phyloP scores from a whole-genome alignment of 2,329 filamentous ascomycete genomes.

The Botrytis squamosa region DNA sequence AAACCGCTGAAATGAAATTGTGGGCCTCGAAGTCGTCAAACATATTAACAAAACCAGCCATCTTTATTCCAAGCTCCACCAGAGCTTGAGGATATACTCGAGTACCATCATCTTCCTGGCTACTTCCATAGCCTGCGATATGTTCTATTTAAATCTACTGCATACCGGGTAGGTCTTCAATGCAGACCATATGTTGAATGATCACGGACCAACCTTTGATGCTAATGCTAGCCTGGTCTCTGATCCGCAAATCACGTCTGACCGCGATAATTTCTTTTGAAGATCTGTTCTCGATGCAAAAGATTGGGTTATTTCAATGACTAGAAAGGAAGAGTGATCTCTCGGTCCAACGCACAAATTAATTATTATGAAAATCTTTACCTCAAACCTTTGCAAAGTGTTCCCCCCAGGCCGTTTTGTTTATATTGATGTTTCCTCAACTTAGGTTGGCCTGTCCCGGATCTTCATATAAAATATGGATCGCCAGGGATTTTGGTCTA shows the following conservation, averaged over 20 bases:
- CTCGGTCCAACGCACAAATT: neutral
- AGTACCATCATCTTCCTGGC: neutral
- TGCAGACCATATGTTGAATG: neutral
- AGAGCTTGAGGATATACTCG: neutral
- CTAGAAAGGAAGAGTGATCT: neutral
- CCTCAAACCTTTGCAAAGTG: neutral
- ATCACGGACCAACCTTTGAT: neutral
- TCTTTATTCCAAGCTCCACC: neutral
- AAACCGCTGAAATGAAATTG: neutral
- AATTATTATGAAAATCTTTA: neutral
- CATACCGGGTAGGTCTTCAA: neutral
- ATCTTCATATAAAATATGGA: neutral
- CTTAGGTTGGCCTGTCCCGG: neutral
- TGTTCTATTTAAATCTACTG: neutral
- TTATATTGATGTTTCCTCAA: slow-evolving; percentile 4
- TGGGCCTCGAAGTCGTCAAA: neutral
- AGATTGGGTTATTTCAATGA: neutral
- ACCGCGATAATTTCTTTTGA: neutral
- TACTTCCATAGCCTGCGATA: neutral
- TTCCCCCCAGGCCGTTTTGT: neutral
- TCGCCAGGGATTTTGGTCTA: neutral
- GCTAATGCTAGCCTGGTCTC: neutral
- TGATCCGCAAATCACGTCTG: neutral
- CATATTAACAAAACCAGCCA: slow-evolving; percentile 1
- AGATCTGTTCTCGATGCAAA: neutral